Conservation (phyloP, 371 early-diverging fungal species). For the Mucor ambiguus region DNA sequence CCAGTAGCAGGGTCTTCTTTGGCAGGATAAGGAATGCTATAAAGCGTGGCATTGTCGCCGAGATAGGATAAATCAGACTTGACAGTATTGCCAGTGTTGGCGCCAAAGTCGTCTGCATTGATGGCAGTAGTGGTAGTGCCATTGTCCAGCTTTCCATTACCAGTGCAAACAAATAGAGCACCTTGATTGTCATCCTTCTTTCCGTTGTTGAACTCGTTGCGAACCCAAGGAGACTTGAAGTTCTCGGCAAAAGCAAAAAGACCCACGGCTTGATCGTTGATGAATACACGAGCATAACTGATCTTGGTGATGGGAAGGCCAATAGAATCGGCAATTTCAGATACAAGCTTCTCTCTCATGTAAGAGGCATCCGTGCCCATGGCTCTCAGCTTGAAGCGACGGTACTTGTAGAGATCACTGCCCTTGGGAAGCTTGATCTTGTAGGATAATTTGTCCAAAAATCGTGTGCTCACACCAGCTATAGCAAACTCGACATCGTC, state of each 20-base stretch:
- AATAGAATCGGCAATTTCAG: constrained; percentile 42
- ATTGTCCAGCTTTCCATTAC: constrained; percentile 13
- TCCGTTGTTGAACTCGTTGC: constrained; percentile 34
- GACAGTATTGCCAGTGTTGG: background rate
- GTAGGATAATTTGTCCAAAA: constrained; percentile 23
- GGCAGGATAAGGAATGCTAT: constrained; percentile 11
- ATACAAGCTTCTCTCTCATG: constrained; percentile 52
- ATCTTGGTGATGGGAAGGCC: constrained; percentile 48
- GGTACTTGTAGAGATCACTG: constrained; percentile 28
- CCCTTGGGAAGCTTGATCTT: constrained; percentile 32
- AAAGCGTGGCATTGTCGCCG: constrained; percentile 27
- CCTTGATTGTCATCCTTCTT: constrained; percentile 23
- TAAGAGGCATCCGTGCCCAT: constrained; percentile 46
- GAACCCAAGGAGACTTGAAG: constrained; percentile 36
- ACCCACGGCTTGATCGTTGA: constrained; percentile 38
- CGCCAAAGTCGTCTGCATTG: background rate
- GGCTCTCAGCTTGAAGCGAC: constrained; percentile 35
- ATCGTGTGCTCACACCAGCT: constrained; percentile 29
- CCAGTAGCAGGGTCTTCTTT: constrained; percentile 14
- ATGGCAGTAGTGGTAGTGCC: background rate
- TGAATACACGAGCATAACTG: constrained; percentile 34
- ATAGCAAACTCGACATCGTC: constrained; percentile 20
- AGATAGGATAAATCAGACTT: constrained; percentile 20
- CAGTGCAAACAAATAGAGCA: constrained; percentile 24
- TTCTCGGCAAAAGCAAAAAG: constrained; percentile 39